Conservation (phyloP, 805 yeast species). For the Barnettozyma botsteinii region DNA sequence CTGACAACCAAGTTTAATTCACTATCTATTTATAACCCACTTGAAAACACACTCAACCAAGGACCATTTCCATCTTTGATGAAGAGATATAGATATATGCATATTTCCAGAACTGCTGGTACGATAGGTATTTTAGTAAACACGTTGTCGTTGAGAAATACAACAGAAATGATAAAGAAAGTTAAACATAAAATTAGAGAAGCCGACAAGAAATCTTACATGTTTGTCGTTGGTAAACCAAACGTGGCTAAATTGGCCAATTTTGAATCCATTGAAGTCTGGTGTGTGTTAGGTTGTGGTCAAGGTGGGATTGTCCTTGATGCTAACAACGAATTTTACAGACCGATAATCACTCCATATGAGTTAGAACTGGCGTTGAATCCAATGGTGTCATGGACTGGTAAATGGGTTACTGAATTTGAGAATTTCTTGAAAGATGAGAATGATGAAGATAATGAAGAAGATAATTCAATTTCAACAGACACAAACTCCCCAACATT, state of each 20-base stretch:
- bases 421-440: constrained; percentile 41
- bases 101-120: constrained; percentile 83
- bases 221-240: constrained; percentile 96
- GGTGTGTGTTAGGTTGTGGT: constrained; percentile 95
- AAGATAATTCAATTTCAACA: background rate
- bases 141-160: constrained; percentile 75
- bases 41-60: constrained; percentile 25
- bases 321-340: constrained; percentile 70
- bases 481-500: constrained; percentile 12
- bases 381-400: constrained; percentile 81
- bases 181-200: constrained; percentile 55
- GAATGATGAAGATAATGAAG: constrained; percentile 26
- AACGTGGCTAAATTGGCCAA: constrained; percentile 96
- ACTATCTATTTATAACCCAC: constrained; percentile 46
- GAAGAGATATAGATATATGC: constrained; percentile 83
- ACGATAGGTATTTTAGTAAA: constrained; percentile 90
- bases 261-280: constrained; percentile 87
- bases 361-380: constrained; percentile 78
- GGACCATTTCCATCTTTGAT: constrained; percentile 77
- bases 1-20: constrained; percentile 64
- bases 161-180: constrained; percentile 57
- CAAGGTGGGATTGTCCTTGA: constrained; percentile 89
- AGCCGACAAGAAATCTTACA: constrained; percentile 87
- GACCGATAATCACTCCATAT: constrained; percentile 91
- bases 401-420: constrained; percentile 87